phyloP scores from a whole-genome alignment of 2,329 filamentous ascomycete species.

The Microsporum canis region DNA sequence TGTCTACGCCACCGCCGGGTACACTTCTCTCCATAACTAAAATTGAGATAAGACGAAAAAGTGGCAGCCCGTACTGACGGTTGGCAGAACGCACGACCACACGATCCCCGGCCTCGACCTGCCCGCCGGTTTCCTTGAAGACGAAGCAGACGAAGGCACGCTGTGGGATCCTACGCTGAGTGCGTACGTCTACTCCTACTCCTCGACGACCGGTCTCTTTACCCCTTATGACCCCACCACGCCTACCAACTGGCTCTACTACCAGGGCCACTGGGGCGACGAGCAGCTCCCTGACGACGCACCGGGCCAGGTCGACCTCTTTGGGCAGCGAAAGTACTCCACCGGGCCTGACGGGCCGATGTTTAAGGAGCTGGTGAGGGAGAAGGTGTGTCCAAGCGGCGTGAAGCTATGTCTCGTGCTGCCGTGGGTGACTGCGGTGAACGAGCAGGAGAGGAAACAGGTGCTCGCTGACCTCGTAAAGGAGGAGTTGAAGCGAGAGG shows the following conservation, averaged over 20 bases:
- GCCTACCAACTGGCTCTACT: slow-evolving; percentile 47
- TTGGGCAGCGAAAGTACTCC: slow-evolving; percentile 46
- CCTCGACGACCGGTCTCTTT: slow-evolving; percentile 34
- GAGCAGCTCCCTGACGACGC: slow-evolving; percentile 43
- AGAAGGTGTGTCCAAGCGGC: slow-evolving; percentile 45
- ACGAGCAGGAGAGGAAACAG: not conserved
- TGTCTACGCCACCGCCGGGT: slow-evolving; percentile 49
- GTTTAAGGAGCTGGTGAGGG: slow-evolving; percentile 48
- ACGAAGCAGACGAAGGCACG: slow-evolving; percentile 44
- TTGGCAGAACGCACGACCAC: slow-evolving; percentile 46
- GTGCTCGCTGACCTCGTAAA: not conserved
- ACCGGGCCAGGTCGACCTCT: slow-evolving; percentile 30
- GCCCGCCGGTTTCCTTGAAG: slow-evolving; percentile 41
- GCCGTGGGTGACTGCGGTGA: slow-evolving; percentile 3
- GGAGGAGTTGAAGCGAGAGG: slow-evolving; percentile 5
- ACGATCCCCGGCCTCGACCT: slow-evolving; percentile 51
- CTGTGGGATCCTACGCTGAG: slow-evolving; percentile 51
- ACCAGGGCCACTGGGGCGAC: slow-evolving; percentile 52
- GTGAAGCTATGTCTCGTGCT: slow-evolving; percentile 2
- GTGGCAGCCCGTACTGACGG: too few relatives aligned
- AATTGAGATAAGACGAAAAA: not conserved
- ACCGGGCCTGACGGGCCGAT: slow-evolving; percentile 51
- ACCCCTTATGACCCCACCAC: slow-evolving; percentile 35
- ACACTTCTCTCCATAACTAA: not conserved
- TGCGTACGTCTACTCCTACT: slow-evolving; percentile 47